Evolutionary conservation across 768 basidiomycete species (phyloP).

Genomic region (Austroboletus eburneus): DNA sequence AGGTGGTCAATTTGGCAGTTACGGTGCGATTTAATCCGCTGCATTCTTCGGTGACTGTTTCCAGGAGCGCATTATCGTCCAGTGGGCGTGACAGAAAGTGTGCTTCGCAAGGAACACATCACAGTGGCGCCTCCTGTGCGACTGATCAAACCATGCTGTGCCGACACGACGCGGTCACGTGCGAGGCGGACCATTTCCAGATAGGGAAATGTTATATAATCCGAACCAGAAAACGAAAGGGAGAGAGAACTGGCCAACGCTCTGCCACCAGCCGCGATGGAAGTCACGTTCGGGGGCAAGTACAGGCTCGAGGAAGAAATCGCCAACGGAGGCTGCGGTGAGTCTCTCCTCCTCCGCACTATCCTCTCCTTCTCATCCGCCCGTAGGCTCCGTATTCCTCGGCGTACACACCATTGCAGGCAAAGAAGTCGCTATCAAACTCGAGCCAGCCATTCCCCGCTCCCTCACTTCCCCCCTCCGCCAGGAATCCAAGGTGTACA

Average conservation of each 20-base stretch:
- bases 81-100: too few species aligned
- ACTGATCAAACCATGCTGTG: background rate
- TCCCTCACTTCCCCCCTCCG: slow-evolving; percentile 60
- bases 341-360: slow-evolving; percentile 44
- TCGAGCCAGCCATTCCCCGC: slow-evolving; percentile 58
- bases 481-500: slow-evolving; percentile 90
- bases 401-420: slow-evolving; percentile 79
- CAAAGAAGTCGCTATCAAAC: slow-evolving; percentile 81
- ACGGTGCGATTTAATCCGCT: too few species aligned
- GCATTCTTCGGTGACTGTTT: too few species aligned
- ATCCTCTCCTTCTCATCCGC: slow-evolving; percentile 6
- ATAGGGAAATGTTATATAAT: slow-evolving; percentile 23
- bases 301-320: slow-evolving; percentile 78
- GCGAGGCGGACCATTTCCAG: slow-evolving; percentile 2
- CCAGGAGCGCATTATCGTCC: too few species aligned
- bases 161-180: slow-evolving; percentile 30
- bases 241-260: slow-evolving; percentile 1
- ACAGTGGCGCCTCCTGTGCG: too few species aligned
- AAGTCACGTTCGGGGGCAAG: slow-evolving; percentile 63
- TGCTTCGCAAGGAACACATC: too few species aligned
- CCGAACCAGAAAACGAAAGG: slow-evolving; percentile 9
- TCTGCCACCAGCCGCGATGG: slow-evolving; percentile 25
- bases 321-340: slow-evolving; percentile 77
- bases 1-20: too few species aligned
- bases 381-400: slow-evolving; percentile 66